phyloP scores from a whole-genome alignment of 208 protist genomes.

The Angomonas desouzai region DNA sequence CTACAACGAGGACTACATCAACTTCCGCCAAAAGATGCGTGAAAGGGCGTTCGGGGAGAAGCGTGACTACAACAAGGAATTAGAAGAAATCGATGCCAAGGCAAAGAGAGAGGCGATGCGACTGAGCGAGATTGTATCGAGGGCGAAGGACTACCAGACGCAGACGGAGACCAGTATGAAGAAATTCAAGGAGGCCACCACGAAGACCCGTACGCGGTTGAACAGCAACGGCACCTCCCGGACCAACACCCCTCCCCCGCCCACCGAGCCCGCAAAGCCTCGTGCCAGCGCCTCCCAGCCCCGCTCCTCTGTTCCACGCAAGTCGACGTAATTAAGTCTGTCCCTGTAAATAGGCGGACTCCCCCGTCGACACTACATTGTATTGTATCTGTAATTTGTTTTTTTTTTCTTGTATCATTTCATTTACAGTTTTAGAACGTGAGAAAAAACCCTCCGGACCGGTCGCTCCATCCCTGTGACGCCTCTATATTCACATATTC shows the following conservation, averaged over 20 bases:
- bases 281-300: background rate
- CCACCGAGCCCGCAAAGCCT: constrained; percentile 2
- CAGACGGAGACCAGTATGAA: constrained; percentile 47
- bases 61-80: constrained; percentile 50
- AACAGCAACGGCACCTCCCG: constrained; percentile 2
- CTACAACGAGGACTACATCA: constrained; percentile 70
- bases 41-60: constrained; percentile 48
- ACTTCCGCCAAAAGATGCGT: constrained; percentile 52
- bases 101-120: constrained; percentile 41
- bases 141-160: constrained; percentile 39
- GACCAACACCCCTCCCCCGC: constrained; percentile 8
- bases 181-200: constrained; percentile 31
- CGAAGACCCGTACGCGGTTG: background rate
- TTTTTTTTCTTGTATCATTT: too few species aligned
- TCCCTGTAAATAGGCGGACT: too few species aligned
- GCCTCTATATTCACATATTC: too few species aligned
- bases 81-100: constrained; percentile 64
- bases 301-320: background rate
- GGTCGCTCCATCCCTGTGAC: too few species aligned
- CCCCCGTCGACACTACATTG: too few species aligned
- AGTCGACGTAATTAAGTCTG: too few species aligned
- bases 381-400: too few species aligned
- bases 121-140: constrained; percentile 47
- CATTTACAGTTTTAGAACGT: too few species aligned
- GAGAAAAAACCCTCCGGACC: too few species aligned